Base-by-base conservation (phyloP, 305 asterid genomes). In the Fraxinus platypoda region DNA sequence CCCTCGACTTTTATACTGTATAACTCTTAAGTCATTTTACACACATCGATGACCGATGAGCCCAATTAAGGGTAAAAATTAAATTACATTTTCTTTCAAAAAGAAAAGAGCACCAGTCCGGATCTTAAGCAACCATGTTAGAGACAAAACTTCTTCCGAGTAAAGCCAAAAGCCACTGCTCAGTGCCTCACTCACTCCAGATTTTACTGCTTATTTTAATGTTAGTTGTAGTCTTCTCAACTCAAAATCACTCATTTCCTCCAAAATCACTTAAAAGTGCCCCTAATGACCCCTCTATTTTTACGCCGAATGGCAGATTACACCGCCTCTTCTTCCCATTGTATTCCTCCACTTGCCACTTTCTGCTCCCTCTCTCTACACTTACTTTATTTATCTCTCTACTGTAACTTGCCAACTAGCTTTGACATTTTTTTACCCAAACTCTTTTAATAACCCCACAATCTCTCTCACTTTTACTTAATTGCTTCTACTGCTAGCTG, bases 251-350 rank as follows among this genome's bases (percentile, higher is more conserved):
- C 71, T 21, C 8, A 59, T 59, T 59, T 59, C 25, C 71, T 8
- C 71, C 28, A 25, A 66, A 25, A 66, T 25, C n/a, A 66, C 8
- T 66, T 25, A 9, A 66, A 66, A 11, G 74, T 11, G 31, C 19
- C 74, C 74, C 11, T 9, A 12, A 12, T 28, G 19, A 66, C 84
- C 94, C 91, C 94, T 91, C 94, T 89, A 87, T 77, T 86, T 87
- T 88, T 84, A 84, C 92, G 95, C 98, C 98, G 95, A 87, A 89
- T 93, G 97, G 95, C 97, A 92, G 93, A 88, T 77, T 78, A 87
- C 91, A 89, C 97, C 98, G 98, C 97, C 90, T 88, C 85, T 87
- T 41, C 90, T 88, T 88, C 19, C 97, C 96, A 85, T 90, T 91
- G 91, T 90, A 91, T 89, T 87, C 91, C 88, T 87, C 95, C 97